A percentile compares a stretch with the other conserved stretches of the same genome.
Conservation (phyloP, 352 stramenopile species). For the Phytophthora syringae region DNA sequence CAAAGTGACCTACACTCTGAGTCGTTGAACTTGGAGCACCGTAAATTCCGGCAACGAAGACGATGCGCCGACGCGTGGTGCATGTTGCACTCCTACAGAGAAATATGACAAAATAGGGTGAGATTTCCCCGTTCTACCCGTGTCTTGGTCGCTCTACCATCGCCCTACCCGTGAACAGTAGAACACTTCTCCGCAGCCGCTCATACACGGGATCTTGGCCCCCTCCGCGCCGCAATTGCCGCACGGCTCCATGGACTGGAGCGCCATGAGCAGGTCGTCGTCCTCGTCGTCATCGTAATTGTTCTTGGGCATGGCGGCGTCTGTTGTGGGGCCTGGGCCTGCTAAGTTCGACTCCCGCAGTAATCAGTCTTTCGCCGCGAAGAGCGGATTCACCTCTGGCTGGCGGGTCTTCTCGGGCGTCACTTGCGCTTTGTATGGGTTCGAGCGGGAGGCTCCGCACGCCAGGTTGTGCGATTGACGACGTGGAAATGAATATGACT, state of each 20-base stretch:
- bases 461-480: constrained; percentile 33
- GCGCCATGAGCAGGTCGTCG: constrained; percentile 84
- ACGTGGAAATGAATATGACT: constrained; percentile 12
- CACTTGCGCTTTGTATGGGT: constrained; percentile 36
- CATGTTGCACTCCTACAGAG: constrained; percentile 83
- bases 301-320: constrained; percentile 57
- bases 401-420: constrained; percentile 21
- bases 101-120: neutral
- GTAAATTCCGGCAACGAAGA: constrained; percentile 83
- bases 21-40: constrained; percentile 91
- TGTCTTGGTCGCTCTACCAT: neutral
- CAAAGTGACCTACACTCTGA: constrained; percentile 73
- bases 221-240: constrained; percentile 83
- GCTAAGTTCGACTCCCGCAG: constrained; percentile 9
- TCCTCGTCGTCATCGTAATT: constrained; percentile 89
- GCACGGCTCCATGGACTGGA: constrained; percentile 88
- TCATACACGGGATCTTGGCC: constrained; percentile 89
- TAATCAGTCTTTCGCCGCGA: constrained; percentile 37
- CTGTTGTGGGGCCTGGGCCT: neutral
- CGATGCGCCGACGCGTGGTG: constrained; percentile 89
- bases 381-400: constrained; percentile 41
- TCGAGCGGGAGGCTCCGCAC: constrained; percentile 7
- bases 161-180: constrained; percentile 80
- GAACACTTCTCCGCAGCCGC: constrained; percentile 85
- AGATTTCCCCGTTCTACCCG: neutral